phyloP scores from a whole-genome alignment of 257 asterid species.

The Solanum neorickii region DNA sequence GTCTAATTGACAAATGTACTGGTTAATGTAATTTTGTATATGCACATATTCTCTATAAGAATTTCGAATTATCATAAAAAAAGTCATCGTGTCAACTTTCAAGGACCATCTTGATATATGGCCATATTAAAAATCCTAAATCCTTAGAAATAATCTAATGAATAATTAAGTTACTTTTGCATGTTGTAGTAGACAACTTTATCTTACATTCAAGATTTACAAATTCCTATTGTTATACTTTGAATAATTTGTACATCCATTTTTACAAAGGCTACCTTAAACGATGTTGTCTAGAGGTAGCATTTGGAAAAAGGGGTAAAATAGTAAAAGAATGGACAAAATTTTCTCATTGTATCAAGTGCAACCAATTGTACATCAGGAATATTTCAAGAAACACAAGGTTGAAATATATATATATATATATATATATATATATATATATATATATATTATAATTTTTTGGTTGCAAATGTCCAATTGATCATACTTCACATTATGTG shows the following conservation, averaged over 20 bases:
- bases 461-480: background rate
- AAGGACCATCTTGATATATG: background rate
- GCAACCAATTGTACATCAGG: background rate
- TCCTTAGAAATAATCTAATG: background rate
- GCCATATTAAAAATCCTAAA: background rate
- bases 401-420: background rate
- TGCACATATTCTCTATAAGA: background rate
- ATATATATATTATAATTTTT: background rate
- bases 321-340: background rate
- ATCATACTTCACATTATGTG: background rate
- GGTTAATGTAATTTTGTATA: background rate
- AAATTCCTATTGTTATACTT: background rate
- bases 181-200: background rate
- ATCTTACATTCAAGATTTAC: background rate
- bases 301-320: background rate
- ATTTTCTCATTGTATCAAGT: background rate
- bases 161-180: background rate
- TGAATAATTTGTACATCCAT: background rate
- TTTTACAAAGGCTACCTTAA: background rate
- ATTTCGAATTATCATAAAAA: background rate
- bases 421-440: background rate
- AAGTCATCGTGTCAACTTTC: background rate
- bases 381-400: background rate
- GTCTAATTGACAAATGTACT: background rate
- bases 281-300: background rate